Percentiles rank a stretch among this genome's conserved stretches.
Conservation (phyloP, 768 basidiomycete species). For the Scleroderma citrinum region DNA sequence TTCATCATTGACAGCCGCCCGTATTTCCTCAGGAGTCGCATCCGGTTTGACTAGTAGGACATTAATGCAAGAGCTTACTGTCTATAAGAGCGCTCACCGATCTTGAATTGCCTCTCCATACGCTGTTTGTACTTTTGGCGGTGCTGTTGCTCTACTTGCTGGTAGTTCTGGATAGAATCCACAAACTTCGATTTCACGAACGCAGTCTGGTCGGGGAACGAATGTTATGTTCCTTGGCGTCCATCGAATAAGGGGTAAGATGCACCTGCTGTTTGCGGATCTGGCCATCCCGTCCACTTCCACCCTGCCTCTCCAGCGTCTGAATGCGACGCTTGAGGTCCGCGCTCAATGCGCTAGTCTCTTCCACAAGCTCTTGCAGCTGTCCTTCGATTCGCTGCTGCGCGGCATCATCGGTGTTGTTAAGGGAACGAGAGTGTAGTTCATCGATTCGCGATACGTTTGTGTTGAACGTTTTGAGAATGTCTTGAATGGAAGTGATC, state of each 20-base stretch:
- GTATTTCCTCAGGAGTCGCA: conserved; percentile 84
- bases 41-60: conserved; percentile 73
- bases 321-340: conserved; percentile 70
- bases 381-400: conserved; percentile 55
- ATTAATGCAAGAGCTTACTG: neutral
- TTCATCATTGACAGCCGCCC: conserved; percentile 81
- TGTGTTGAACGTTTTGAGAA: conserved; percentile 57
- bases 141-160: conserved; percentile 76
- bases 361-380: conserved; percentile 62
- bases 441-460: conserved; percentile 67
- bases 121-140: conserved; percentile 74
- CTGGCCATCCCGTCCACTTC: conserved; percentile 59
- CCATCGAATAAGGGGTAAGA: neutral
- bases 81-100: conserved; percentile 43
- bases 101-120: conserved; percentile 83
- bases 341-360: conserved; percentile 66
- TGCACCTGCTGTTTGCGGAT: conserved; percentile 74
- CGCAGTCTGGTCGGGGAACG: conserved; percentile 38
- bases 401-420: conserved; percentile 67
- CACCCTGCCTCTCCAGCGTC: conserved; percentile 60
- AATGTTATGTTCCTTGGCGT: conserved; percentile 17
- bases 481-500: conserved; percentile 75
- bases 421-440: conserved; percentile 67
- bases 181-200: conserved; percentile 73
- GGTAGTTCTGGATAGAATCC: conserved; percentile 81